Base-by-base conservation (phyloP, 176 grass and related monocot species). In the Calamus simplicifolius region DNA sequence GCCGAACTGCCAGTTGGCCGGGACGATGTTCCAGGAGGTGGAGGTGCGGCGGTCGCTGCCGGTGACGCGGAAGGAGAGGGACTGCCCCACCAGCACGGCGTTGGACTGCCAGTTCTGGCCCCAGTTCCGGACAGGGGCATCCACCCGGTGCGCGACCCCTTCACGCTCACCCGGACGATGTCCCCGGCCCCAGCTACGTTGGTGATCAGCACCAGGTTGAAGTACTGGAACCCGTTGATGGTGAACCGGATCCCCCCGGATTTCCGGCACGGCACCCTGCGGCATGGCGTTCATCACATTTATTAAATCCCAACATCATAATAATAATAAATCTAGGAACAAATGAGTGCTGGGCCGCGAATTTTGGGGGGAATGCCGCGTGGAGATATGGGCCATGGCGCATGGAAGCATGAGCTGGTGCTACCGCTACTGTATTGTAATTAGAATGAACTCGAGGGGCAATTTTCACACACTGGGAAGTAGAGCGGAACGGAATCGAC, bases 181-280 rank as follows among this genome's bases (percentile, higher is more conserved):
- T 61, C 69, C 5, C 69, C 69, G 50, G 69, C 58, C 13, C 69
- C 69, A 18, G 27, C 69, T 13, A 72, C 69, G 58, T 62, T 72
- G 8, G 69, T 72, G n/a, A 72, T 62, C 58, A 72, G 69, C 58
- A 72, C 69, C 27, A 72, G 58, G 58, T 72, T 72, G 58, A 72
- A 72, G 69, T 72, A 72, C 50, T 54, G 38, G 50, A 62, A 62
- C 18, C 70, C 70, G 29, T 62, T 73, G 18, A 73, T 62, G 57
- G 70, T 73, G 59, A 73, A 73, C 15, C 70, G 70, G 28, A 73
- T 48, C 27, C 70, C 70, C 1, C 70, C 70, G 1, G 58, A 4
- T 18, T 52, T 73, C 50, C 58, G 62, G 70, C 70, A 73, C 58
- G 70, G 70, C 28, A 73, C 70, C 50, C 70, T 73, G 68, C 13